phyloP scores from a whole-genome alignment of 106 monocot genomes.

The Allium sativum region DNA sequence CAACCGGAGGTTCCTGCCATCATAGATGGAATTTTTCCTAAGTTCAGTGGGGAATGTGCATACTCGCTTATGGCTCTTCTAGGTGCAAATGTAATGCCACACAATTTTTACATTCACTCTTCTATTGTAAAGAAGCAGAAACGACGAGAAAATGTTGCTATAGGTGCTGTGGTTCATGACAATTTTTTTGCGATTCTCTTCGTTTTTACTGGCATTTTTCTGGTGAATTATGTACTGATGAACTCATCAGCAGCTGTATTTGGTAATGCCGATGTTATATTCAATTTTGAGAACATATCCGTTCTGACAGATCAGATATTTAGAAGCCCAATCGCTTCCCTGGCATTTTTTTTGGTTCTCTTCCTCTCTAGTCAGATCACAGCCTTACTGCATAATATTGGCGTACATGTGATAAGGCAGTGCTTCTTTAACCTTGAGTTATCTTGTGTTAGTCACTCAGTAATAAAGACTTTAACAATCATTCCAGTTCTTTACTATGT shows the following conservation, averaged over 20 bases:
- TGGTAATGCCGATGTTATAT: conserved; percentile 34
- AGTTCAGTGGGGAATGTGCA: conserved; percentile 45
- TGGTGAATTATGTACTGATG: conserved; percentile 80
- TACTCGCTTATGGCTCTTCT: conserved; percentile 75
- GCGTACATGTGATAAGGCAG: conserved; percentile 38
- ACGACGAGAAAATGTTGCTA: conserved; percentile 25
- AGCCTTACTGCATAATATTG: conserved; percentile 45
- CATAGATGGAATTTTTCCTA: conserved; percentile 45
- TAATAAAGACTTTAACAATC: conserved; percentile 41
- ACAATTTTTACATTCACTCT: conserved; percentile 72
- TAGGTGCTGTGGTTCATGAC: conserved; percentile 61
- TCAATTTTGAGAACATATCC: conserved; percentile 54
- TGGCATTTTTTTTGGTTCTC: conserved; percentile 64
- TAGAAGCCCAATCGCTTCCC: conserved; percentile 50
- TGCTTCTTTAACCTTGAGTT: conserved; percentile 41
- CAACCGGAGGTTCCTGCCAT: conserved; percentile 57
- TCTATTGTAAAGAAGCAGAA: conserved; percentile 55
- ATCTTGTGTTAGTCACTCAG: conserved; percentile 29
- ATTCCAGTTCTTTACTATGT: conserved; percentile 44
- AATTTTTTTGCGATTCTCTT: conserved; percentile 83
- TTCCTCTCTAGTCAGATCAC: conserved; percentile 68
- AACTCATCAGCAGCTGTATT: conserved; percentile 69
- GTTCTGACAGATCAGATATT: conserved; percentile 85
- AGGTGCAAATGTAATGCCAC: conserved; percentile 68
- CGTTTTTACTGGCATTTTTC: conserved; percentile 80